phyloP scores from a whole-genome alignment of 179 eudicot genomes.

The Spinacia oleracea region DNA sequence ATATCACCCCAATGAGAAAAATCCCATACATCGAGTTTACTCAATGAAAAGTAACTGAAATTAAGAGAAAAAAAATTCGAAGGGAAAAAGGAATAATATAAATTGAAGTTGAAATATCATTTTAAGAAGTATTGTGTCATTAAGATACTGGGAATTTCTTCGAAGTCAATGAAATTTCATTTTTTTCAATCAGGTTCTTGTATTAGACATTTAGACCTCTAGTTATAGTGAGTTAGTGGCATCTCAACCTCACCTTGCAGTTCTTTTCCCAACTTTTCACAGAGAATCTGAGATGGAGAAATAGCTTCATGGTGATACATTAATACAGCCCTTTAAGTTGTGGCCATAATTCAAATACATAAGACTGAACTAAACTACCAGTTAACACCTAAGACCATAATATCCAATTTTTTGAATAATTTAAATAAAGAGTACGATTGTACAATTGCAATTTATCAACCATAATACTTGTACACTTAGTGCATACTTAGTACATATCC shows the following conservation, averaged over 20 bases:
- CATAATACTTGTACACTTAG: too few species aligned
- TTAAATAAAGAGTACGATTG: not conserved
- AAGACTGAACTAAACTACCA: too few species aligned
- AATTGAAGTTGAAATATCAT: not conserved
- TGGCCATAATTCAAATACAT: too few species aligned
- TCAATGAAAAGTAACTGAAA: not conserved
- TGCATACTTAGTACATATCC: too few species aligned
- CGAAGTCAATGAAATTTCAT: not conserved
- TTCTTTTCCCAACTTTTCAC: not conserved
- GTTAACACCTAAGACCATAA: not conserved
- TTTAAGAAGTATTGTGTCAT: not conserved
- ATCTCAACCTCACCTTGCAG: not conserved
- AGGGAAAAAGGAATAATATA: too few species aligned
- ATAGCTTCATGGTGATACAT: too few species aligned
- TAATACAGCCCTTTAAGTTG: too few species aligned
- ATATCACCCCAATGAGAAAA: not conserved
- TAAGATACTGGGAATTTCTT: too few species aligned
- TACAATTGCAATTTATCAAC: too few species aligned
- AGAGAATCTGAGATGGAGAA: not conserved
- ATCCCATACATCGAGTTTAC: not conserved
- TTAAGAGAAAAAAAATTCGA: not conserved
- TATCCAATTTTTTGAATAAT: not conserved
- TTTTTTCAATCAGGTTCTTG: not conserved
- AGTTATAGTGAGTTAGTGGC: not conserved
- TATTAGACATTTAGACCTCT: not conserved